Evolutionary conservation across 805 yeast genomes (phyloP).

Genomic region (Monosporozyma aquatica): DNA sequence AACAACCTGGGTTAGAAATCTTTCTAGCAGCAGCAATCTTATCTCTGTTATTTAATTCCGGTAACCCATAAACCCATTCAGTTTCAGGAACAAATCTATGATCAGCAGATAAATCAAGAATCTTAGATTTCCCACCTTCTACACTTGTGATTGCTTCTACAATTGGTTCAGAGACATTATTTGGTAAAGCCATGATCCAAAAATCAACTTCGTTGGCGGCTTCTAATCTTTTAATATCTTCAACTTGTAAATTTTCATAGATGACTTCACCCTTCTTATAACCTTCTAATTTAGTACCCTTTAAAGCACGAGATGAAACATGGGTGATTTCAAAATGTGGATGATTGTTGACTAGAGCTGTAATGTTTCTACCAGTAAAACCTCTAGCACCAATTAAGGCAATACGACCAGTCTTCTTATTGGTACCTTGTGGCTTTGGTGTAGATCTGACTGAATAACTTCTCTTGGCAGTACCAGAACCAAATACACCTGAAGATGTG

Average conservation of each 20-base stretch:
- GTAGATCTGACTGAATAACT: constrained; percentile 44
- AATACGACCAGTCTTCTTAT: constrained; percentile 56
- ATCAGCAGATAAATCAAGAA: constrained; percentile 91
- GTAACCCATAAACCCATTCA: constrained; percentile 91
- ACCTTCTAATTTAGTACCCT: constrained; percentile 79
- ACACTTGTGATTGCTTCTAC: constrained; percentile 72
- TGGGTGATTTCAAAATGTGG: constrained; percentile 82
- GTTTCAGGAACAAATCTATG: constrained; percentile 85
- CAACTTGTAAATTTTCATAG: constrained; percentile 80
- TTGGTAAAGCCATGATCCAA: constrained; percentile 99
- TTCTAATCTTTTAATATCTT: constrained; percentile 76
- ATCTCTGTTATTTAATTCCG: constrained; percentile 72
- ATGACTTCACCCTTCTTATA: constrained; percentile 72
- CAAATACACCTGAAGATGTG: constrained; percentile 36
- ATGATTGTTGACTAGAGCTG: constrained; percentile 77
- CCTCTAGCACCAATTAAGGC: constrained; percentile 99
- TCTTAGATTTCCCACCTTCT: constrained; percentile 58
- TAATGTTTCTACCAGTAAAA: constrained; percentile 88
- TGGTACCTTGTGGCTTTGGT: constrained; percentile 57
- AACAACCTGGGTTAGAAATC: constrained; percentile 96
- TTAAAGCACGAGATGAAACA: constrained; percentile 91
- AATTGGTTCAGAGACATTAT: constrained; percentile 88
- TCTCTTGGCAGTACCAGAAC: constrained; percentile 41
- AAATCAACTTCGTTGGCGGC: constrained; percentile 72
- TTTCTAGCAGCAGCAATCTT: constrained; percentile 62